Percentiles rank a stretch among this genome's conserved stretches.
These are phyloP conservation scores for Lasiosphaeria ovina DNA, from an alignment of 495 filamentous ascomycete genomes.

Conservation along the genomic window DNA sequence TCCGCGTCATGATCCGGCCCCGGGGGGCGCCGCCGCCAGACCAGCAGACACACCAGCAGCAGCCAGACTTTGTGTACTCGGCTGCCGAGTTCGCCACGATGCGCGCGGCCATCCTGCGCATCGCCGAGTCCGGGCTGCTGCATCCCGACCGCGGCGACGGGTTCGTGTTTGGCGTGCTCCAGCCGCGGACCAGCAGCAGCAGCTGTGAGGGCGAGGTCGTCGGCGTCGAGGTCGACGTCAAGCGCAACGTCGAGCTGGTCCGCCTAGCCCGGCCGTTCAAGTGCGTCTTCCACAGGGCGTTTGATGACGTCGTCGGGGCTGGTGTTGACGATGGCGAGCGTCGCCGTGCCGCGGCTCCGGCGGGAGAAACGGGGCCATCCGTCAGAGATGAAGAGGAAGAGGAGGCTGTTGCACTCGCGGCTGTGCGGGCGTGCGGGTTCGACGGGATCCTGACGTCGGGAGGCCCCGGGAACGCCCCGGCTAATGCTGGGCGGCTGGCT, in stretches of 20 bases:
- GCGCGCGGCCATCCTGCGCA: constrained; percentile 26
- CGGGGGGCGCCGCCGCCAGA: constrained; percentile 26
- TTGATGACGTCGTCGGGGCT: constrained; percentile 35
- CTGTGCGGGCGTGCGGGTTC: constrained; percentile 32
- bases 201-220: constrained; percentile 4
- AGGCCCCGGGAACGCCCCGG: constrained; percentile 31
- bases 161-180: constrained; percentile 45
- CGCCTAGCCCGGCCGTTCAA: constrained; percentile 24
- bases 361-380: neutral
- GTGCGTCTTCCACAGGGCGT: constrained; percentile 42
- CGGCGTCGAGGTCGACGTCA: constrained; percentile 28
- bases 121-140: constrained; percentile 28
- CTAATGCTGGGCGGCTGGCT: constrained; percentile 27
- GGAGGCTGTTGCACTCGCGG: constrained; percentile 24
- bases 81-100: constrained; percentile 31
- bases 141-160: constrained; percentile 36
- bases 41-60: neutral
- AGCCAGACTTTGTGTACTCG: constrained; percentile 42
- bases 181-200: neutral
- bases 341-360: neutral
- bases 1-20: constrained; percentile 47
- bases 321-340: too few species aligned
- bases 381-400: neutral
- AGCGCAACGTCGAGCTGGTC: constrained; percentile 25
- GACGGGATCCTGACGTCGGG: constrained; percentile 43